A percentile compares a stretch with the other conserved stretches of the same genome.
Conservation (phyloP, 352 stramenopile genomes). For the Peronosclerospora sorghi region DNA sequence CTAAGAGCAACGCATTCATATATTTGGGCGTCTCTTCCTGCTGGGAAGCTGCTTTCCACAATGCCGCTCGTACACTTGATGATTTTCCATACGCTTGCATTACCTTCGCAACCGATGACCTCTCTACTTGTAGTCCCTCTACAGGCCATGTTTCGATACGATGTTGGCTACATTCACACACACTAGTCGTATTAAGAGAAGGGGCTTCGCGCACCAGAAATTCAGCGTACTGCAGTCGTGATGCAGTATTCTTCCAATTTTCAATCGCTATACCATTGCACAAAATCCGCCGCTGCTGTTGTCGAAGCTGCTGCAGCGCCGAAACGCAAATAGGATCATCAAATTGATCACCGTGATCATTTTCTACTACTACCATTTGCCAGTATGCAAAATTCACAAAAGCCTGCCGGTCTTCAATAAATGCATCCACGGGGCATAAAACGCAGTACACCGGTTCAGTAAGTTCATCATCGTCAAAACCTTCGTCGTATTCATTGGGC, state of each 20-base stretch:
- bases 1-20: conserved; percentile 36
- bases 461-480: conserved; percentile 42
- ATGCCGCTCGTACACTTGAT: conserved; percentile 22
- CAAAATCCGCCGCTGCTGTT: conserved; percentile 44
- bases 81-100: conserved; percentile 39
- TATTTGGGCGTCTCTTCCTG: conserved; percentile 16
- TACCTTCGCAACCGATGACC: conserved; percentile 26
- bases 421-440: conserved; percentile 44
- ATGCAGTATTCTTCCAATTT: conserved; percentile 33
- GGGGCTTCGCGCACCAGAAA: conserved; percentile 34
- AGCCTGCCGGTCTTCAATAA: conserved; percentile 35
- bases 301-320: conserved; percentile 32
- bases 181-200: background rate
- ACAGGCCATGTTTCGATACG: conserved; percentile 16
- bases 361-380: conserved; percentile 71
- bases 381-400: conserved; percentile 42
- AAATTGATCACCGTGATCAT: conserved; percentile 39
- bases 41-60: conserved; percentile 33
- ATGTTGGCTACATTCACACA: conserved; percentile 7
- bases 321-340: conserved; percentile 29
- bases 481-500: conserved; percentile 26
- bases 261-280: conserved; percentile 51
- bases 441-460: conserved; percentile 45
- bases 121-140: conserved; percentile 29
- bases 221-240: conserved; percentile 33